Evolutionary conservation across 2,329 filamentous ascomycete species (phyloP), one percentile per base, ranked within the genome.

Genomic region (Diplodia seriata): DNA sequence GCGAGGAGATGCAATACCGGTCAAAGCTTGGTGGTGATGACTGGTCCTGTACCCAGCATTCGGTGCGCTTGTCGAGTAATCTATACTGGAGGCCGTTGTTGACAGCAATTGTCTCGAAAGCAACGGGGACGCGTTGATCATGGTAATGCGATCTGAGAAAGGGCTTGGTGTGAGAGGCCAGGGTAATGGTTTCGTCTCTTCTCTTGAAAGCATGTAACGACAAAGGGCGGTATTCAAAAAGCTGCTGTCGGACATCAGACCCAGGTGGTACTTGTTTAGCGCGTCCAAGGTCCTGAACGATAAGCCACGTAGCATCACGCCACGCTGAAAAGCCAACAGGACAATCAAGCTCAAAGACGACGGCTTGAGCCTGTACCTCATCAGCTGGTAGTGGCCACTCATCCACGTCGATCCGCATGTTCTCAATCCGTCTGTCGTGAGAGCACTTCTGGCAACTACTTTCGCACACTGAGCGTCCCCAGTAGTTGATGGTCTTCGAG

Each of bases 371-470:
- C 12, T 78, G 33, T 0, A 69, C 6, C 0, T 53, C 0, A 0
- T 78, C 18, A 0, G 51, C 36, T 0, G 86, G 82, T 0, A 89
- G 75, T 0, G 87, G 86, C 85, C 85, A 88, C 71, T 90, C 87
- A 70, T 86, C 79, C 9, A 86, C 72, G 0, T 51, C 0, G 8
- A 90, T 87, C 0, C 31, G 47, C 0, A 90, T 67, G 0, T 3
- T 1, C 0, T 77, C 55, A 0, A 85, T 85, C n/a, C 74, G 1
- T 0, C 6, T 4, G 3, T 70, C 53, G 0, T 77, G 69, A 0
- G 2, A 1, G 70, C 84, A 87, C 7, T 38, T 72, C 0, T 18
- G 1, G 53, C 76, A 78, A 1, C 9, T 11, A 4, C 11, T 38
- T 9, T 29, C 1, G 12, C 15, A 15, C 1, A 9, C 12, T 2